Percentiles rank a stretch among this genome's conserved stretches.
These are phyloP conservation scores for Oryza rufipogon DNA, from an alignment of 176 grass and related monocot species.

Conservation along the genomic window DNA sequence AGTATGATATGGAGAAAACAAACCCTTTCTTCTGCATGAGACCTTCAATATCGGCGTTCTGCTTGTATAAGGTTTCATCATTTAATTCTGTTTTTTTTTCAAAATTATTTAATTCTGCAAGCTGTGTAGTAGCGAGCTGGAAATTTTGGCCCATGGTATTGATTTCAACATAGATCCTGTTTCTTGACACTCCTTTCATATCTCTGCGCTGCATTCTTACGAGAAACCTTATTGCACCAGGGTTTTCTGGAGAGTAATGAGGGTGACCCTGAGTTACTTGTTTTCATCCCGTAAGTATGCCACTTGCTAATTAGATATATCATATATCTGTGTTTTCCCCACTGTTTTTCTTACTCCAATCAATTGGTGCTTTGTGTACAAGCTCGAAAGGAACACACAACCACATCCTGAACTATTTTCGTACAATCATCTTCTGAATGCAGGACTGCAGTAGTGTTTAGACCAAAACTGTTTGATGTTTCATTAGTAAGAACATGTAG, in stretches of 20 bases:
- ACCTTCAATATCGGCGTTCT: not conserved
- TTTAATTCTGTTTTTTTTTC: not conserved
- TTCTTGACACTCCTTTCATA: constrained; percentile 28
- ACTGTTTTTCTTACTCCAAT: constrained; percentile 6
- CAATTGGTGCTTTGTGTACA: constrained; percentile 6
- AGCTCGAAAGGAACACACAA: not conserved
- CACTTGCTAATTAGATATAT: constrained; percentile 35
- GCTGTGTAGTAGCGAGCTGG: not conserved
- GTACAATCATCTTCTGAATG: not conserved
- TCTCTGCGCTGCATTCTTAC: constrained; percentile 38
- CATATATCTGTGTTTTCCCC: not conserved
- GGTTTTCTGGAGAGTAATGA: constrained; percentile 97
- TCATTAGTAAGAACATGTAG: not conserved
- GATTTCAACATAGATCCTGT: constrained; percentile 1
- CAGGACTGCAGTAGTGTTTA: constrained; percentile 3
- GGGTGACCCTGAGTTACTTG: constrained; percentile 87
- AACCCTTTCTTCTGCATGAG: not conserved
- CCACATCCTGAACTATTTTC: not conserved
- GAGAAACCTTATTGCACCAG: constrained; percentile 55
- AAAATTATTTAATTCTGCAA: constrained; percentile 15
- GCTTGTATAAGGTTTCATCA: not conserved
- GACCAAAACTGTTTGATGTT: not conserved
- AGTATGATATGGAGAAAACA: not conserved
- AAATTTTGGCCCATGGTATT: not conserved
- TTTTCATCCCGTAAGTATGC: constrained; percentile 98